Base-by-base conservation (phyloP, 768 basidiomycete species). In the Pleurotus sapidus region DNA sequence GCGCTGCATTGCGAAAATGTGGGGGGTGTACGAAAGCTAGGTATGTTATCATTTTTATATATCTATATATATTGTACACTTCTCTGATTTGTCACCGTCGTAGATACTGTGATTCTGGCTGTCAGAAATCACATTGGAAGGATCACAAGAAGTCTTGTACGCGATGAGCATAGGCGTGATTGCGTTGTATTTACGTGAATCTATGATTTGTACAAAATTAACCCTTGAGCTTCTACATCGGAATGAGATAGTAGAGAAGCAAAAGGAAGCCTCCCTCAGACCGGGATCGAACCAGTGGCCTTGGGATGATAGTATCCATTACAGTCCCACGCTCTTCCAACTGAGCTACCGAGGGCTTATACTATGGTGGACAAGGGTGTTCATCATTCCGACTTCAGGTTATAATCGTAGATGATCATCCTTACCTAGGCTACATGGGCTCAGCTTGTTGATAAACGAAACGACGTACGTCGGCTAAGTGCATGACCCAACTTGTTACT, bases 1-100 rank as follows among this genome's bases (percentile, higher is more conserved):
- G 81, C 49, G 84, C 82, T 0, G 74, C 75, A 5, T 65, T 86
- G 47, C 75, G 76, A 60, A 85, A 82, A 65, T 86, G 84, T 51
- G 62, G 65, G 17, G 67, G 68, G 11, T 70, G 68, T 55, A 55
- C 62, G 18, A 66, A 68, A 49, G 59, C 66, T 11, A 64, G 68
- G 68, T 65, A 60, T 2, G 51, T 9, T 5, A n/a, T 49, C 9
- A 5, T 39, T 18, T 43, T 24, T 20, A 25, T 18, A 4, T 40
- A 15, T 27, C 4, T 7, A 30, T 11, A 34, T 34, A 0, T 34
- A 34, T 11, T 27, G 45, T n/a, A 12, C 20, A 45, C 9, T n/a
- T 42, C 12, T 8, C 51, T n/a, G 34, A 34, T 49, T 5, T 18
- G 43, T 14, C 12, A 56, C 6, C 24, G 11, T n/a, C 25, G 30